phyloP scores from a whole-genome alignment of 202 grass and related monocot genomes.

The Brachypodium distachyon region DNA sequence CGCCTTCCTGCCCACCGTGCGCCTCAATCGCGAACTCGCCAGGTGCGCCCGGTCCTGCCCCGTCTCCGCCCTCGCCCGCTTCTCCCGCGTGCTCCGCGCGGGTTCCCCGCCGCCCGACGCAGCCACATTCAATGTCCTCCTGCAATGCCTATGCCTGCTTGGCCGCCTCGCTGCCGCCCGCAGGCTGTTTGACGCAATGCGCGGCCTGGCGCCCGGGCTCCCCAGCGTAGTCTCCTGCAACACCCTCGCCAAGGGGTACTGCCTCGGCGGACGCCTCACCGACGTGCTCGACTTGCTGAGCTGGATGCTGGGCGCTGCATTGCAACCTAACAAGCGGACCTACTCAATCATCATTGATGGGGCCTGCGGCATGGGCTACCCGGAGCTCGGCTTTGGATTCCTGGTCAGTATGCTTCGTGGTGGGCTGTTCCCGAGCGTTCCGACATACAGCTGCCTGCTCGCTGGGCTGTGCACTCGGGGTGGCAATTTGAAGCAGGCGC shows the following conservation, averaged over 20 bases:
- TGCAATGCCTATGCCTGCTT: not conserved
- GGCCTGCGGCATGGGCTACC: not conserved
- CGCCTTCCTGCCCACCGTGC: not conserved
- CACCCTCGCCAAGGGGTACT: slow-evolving; percentile 18
- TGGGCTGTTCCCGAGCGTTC: slow-evolving; percentile 5
- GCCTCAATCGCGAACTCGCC: not conserved
- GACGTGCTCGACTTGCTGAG: not conserved
- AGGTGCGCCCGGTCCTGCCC: not conserved
- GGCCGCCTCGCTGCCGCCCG: slow-evolving; percentile 2
- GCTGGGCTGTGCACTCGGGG: not conserved
- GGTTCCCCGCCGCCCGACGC: not conserved
- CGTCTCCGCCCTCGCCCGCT: not conserved
- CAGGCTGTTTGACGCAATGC: slow-evolving; percentile 39
- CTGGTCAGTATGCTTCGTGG: not conserved
- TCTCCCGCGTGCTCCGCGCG: not conserved
- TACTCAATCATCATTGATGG: slow-evolving; percentile 25
- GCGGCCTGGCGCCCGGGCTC: not conserved
- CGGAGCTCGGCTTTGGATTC: not conserved
- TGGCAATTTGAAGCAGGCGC: slow-evolving; percentile 9
- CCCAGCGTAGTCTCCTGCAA: slow-evolving; percentile 3
- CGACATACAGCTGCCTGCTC: not conserved
- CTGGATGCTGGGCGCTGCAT: not conserved
- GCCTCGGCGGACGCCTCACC: not conserved
- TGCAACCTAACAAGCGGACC: not conserved
- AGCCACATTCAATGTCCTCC: not conserved